Percentiles rank a stretch among this genome's conserved stretches.
These are phyloP conservation scores for Blumeria graminis DNA, from an alignment of 2,329 filamentous ascomycete species.

Conservation along the genomic window DNA sequence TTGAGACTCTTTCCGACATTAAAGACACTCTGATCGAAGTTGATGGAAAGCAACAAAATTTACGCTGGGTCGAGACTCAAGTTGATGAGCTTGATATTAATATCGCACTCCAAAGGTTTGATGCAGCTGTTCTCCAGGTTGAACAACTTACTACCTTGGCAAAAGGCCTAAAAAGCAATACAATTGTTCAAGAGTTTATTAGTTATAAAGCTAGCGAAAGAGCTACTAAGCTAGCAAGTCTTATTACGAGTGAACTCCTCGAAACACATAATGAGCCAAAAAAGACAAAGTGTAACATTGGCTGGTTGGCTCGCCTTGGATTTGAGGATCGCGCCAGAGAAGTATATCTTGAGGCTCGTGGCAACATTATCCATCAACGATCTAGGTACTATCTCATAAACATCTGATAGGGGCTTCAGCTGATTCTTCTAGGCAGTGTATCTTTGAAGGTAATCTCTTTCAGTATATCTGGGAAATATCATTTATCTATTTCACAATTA, in stretches of 20 bases:
- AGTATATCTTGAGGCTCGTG: conserved; percentile 60
- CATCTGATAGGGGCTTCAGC: background rate
- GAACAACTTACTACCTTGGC: conserved; percentile 67
- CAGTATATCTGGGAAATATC: conserved; percentile 89
- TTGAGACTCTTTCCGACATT: conserved; percentile 54
- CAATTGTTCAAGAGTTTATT: conserved; percentile 76
- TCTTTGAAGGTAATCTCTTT: conserved; percentile 82
- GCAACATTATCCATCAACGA: conserved; percentile 54
- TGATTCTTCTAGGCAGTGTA: conserved; percentile 44
- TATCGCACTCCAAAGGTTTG: conserved; percentile 74
- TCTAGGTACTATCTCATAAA: conserved; percentile 35
- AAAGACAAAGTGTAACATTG: conserved; percentile 58
- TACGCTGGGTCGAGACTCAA: conserved; percentile 86
- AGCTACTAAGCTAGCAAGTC: conserved; percentile 48
- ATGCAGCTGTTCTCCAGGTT: conserved; percentile 58
- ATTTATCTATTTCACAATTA: conserved; percentile 84
- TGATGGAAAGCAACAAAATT: conserved; percentile 85
- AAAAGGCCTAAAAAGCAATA: conserved; percentile 60
- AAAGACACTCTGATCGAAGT: conserved; percentile 86
- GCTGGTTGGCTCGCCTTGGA: conserved; percentile 65
- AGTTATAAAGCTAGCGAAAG: conserved; percentile 75
- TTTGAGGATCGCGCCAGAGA: conserved; percentile 79
- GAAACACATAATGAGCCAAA: conserved; percentile 53
- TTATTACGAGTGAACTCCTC: conserved; percentile 55
- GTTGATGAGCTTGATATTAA: conserved; percentile 93